Percentiles rank a stretch among this genome's conserved stretches.
Conservation (phyloP, 169 alveolate species). For the Plasmodium vivax region DNA sequence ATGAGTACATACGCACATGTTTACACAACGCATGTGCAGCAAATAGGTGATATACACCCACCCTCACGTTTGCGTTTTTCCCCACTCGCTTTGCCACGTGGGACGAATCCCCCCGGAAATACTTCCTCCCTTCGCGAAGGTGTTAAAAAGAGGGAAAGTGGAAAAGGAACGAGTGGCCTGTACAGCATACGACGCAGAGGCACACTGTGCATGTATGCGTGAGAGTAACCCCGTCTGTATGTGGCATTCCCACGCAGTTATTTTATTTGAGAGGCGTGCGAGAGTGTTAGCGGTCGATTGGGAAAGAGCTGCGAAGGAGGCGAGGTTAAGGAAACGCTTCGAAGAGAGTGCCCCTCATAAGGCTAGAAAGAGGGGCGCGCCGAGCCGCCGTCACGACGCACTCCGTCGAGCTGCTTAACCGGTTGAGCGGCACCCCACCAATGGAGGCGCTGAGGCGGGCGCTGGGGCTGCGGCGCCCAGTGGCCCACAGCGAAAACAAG, state of each 20-base stretch:
- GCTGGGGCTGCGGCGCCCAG: constrained; percentile 26
- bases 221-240: neutral
- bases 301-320: neutral
- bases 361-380: neutral
- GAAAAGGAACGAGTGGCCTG: neutral
- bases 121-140: neutral
- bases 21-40: neutral
- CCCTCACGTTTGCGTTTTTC: neutral
- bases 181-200: neutral
- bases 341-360: neutral
- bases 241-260: neutral
- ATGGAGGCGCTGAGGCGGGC: constrained; percentile 18
- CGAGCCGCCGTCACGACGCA: neutral
- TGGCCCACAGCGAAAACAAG: constrained; percentile 29
- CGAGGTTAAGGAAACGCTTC: neutral
- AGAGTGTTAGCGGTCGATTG: neutral
- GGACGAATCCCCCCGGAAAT: neutral
- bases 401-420: neutral
- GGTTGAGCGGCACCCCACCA: neutral
- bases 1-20: neutral
- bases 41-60: neutral
- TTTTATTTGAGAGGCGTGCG: neutral
- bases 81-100: neutral
- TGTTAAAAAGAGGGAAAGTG: neutral
- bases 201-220: neutral